phyloP scores from a whole-genome alignment of 2,329 filamentous ascomycete genomes.

The Huntiella omanensis region DNA sequence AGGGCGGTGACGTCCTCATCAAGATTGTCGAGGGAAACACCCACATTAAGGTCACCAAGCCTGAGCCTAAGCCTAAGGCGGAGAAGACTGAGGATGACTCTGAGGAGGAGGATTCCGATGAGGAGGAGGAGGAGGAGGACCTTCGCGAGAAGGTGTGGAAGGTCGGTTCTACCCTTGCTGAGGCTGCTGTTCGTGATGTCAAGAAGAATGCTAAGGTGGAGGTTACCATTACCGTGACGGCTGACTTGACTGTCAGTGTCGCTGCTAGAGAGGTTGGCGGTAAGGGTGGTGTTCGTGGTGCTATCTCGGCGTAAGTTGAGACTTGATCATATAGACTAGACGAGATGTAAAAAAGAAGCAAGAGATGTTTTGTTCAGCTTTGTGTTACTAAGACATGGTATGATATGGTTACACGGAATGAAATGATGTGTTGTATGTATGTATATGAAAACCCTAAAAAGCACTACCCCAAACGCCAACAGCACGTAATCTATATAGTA shows the following conservation, averaged over 20 bases:
- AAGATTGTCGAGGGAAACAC: slow-evolving; percentile 74
- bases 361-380: not conserved
- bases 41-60: slow-evolving; percentile 85
- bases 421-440: not conserved
- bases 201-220: slow-evolving; percentile 86
- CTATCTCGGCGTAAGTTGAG: slow-evolving; percentile 18
- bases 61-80: slow-evolving; percentile 61
- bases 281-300: slow-evolving; percentile 65
- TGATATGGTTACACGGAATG: not conserved
- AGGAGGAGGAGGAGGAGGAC: slow-evolving; percentile 71
- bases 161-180: slow-evolving; percentile 61
- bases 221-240: slow-evolving; percentile 73
- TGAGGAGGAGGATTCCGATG: slow-evolving; percentile 22
- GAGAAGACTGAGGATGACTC: slow-evolving; percentile 40
- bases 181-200: slow-evolving; percentile 64
- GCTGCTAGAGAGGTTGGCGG: slow-evolving; percentile 72
- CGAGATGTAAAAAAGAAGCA: slow-evolving; percentile 10
- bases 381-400: not conserved
- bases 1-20: slow-evolving; percentile 73
- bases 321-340: slow-evolving; percentile 7
- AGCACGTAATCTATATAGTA: not conserved
- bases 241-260: slow-evolving; percentile 61
- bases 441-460: too few species aligned
- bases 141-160: slow-evolving; percentile 84
- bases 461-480: not conserved